Percentiles rank a stretch among this genome's conserved stretches.
Evolutionary conservation across 2,329 filamentous ascomycete genomes (phyloP).

Genomic region (Penicillium sp.): DNA sequence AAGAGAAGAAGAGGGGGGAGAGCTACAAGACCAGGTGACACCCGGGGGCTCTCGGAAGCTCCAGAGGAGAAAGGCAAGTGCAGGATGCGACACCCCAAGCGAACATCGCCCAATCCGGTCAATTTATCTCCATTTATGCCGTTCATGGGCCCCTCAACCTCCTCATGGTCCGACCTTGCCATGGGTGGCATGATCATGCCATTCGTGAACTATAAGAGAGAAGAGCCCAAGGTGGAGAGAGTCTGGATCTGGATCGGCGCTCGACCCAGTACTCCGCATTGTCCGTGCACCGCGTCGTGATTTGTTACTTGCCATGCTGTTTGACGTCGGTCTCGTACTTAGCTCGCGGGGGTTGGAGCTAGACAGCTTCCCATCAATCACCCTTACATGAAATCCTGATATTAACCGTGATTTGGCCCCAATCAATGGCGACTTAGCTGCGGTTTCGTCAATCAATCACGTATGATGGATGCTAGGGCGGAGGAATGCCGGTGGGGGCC

Average conservation of each 20-base stretch:
- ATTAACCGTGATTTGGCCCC: conserved; percentile 9
- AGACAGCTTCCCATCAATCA: not conserved
- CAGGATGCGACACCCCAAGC: not conserved
- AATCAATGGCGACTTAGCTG: not conserved
- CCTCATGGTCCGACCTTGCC: not conserved
- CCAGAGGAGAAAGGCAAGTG: not conserved
- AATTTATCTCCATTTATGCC: not conserved
- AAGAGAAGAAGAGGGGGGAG: conserved; percentile 5
- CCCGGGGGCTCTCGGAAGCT: not conserved
- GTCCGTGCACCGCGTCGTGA: not conserved
- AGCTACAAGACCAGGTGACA: not conserved
- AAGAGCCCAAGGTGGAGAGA: not conserved
- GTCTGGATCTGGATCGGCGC: not conserved
- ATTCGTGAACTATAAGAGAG: not conserved
- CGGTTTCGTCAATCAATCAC: not conserved
- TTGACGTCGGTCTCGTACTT: not conserved
- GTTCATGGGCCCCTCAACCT: no score
- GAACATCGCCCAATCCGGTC: not conserved
- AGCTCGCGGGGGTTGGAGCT: not conserved
- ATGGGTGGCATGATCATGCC: not conserved
- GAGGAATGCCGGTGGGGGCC: not conserved
- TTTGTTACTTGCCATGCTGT: not conserved
- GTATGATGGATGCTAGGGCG: not conserved
- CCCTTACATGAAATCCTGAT: not conserved
- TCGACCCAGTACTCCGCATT: not conserved